Evolutionary conservation across 176 grass and related monocot genomes (phyloP), one percentile per base, ranked within the genome.

Genomic region (Chrysopogon serrulatus): DNA sequence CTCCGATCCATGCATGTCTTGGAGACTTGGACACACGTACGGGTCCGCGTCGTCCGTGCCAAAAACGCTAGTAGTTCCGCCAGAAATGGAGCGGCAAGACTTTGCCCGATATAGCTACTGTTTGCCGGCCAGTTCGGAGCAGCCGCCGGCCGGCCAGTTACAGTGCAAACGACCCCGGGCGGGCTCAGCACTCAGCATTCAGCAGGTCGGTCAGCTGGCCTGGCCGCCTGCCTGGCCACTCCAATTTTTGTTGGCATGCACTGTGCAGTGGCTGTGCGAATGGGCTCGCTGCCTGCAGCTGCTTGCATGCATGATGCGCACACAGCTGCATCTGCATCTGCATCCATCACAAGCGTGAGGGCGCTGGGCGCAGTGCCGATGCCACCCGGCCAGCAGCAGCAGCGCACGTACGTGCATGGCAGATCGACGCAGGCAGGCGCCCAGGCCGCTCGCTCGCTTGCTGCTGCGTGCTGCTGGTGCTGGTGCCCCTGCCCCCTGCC

Each of bases 31-130:
- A n/a, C n/a, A n/a, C n/a, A n/a, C n/a, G n/a, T n/a, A 21, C 13
- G 26, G 19, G 30, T 12, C 31, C 18, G 54, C 49, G 18, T 10
- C 44, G 12, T 6, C 26, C 59, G 30, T 15, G 4, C 59, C 12
- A 15, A 68, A 68, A 37, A 27, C 65, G 53, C 26, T 15, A 15
- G 39, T 8, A 8, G 24, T 14, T 1, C 12, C 76, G 21, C 77
- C 73, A 83, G 65, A 82, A 83, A 90, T 86, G 79, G 84, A 35
- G 30, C 1, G 59, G 35, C 73, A 66, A 79, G 15, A 11, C 54
- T 83, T 83, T 86, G 79, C 79, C 88, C 79, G 88, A 86, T 86
- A 74, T 83, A 68, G 79, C 61, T 83, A 90, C 79, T 86, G 88
- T 86, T 86, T 31, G 45, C 71, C 83, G 65, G 82, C 37, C 73